Evolutionary conservation across 257 asterid genomes (phyloP), one percentile per base, ranked within the genome.

Genomic region (Gentiana macrophylla): DNA sequence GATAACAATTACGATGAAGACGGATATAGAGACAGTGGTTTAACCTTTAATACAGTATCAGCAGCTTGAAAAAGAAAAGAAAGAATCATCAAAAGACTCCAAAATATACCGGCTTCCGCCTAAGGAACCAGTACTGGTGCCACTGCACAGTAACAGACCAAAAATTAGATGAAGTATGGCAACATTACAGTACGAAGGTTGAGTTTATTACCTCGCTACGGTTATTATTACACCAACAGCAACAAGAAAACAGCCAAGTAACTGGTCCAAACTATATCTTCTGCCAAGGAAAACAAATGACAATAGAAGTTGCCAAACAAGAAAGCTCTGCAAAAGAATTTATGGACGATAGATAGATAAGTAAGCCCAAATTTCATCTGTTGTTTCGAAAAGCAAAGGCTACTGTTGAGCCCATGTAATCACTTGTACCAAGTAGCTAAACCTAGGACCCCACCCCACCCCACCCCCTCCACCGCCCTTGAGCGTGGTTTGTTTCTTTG

Each of bases 41-140:
- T 58, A 62, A 91, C 98, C 96, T 91, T 91, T 78, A 87, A 64
- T 63, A 91, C 85, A 45, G 96, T 78, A 67, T 91, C 98, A 59
- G 88, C 98, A 63, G 98, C 98, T 83, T 87, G 98, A 50, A 88
- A 74, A 50, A 92, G 76, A 85, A 92, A 92, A 38, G 98, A 92
- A 66, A 85, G 62, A 46, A 88, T 79, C 98, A 92, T 88, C 74
- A 88, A 72, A 79, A 77, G 68, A 72, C 95, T 92, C 98, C 98
- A 92, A 77, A 88, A 88, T 43, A 85, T 55, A 62, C 95, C 95
- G 50, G 82, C 86, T 63, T 83, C 95, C 84, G 80, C 72, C 76
- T n/a, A 88, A 71, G 60, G 98, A 88, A 57, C 95, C 95, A 68
- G 95, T 76, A 66, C 95, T 87, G 52, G 98, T 81, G 66, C 98